Conservation (phyloP, 805 yeast genomes). For the Metschnikowia hibisci region DNA sequence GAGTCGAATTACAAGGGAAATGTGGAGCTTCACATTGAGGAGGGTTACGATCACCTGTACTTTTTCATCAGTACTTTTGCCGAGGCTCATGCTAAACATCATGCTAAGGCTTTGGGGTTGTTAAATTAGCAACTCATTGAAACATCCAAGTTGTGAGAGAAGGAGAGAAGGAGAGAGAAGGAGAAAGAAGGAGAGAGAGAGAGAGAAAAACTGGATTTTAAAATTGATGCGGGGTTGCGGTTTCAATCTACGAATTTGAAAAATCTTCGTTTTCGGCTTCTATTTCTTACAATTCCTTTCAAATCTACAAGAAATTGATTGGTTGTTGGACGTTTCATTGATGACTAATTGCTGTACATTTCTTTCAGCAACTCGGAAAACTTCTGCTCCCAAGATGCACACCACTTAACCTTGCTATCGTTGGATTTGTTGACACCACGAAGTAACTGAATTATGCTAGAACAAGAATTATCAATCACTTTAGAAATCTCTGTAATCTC, state of each 20-base stretch:
- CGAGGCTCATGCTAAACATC: slow-evolving; percentile 80
- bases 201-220: too few relatives aligned
- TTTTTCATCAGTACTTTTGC: slow-evolving; percentile 79
- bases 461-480: slow-evolving; percentile 25
- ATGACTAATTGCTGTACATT: slow-evolving; percentile 8
- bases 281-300: background rate
- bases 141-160: background rate
- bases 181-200: background rate
- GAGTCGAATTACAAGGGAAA: slow-evolving; percentile 56
- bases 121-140: slow-evolving; percentile 13
- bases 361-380: slow-evolving; percentile 26
- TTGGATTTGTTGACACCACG: slow-evolving; percentile 46
- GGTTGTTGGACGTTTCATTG: background rate
- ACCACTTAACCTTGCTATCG: slow-evolving; percentile 56
- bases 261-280: background rate
- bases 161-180: background rate
- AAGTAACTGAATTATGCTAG: slow-evolving; percentile 34
- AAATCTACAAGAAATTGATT: background rate
- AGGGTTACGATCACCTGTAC: slow-evolving; percentile 89
- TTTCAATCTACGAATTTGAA: background rate
- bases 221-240: too few relatives aligned
- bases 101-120: slow-evolving; percentile 61
- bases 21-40: slow-evolving; percentile 58
- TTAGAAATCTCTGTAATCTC: slow-evolving; percentile 26
- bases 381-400: slow-evolving; percentile 50